Base-by-base conservation (phyloP, 306 rosid genomes). In the Calophaca sinica region DNA sequence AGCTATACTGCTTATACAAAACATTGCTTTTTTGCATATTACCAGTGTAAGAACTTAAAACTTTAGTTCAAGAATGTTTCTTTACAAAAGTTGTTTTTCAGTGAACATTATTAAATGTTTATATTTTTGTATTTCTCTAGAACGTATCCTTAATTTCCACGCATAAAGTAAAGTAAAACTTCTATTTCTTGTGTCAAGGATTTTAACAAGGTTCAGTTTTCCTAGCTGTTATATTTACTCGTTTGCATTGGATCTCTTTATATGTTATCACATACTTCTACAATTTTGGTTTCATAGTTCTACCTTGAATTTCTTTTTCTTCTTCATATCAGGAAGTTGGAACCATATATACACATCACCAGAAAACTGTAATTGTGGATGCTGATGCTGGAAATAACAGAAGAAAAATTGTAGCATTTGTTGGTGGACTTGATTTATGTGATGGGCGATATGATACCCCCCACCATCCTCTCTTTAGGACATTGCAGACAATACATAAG, bases 391-490 rank as follows among this genome's bases (percentile, higher is more conserved):
- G 96, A 54, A 66, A 74, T 78, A 82, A 79, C 72, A 81, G 82
- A 84, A 89, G 97, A 85, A 94, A 92, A 81, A 87, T 94, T 69
- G 50, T 90, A 70, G 96, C 99, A 72, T 94, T 94, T 86, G 97
- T 94, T 54, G 99, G 99, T 61, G 99, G 99, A 79, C 96, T 94
- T 55, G 99, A 94, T 86, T 84, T 94, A 73, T 94, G 99, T 78
- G 97, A 94, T 5, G 99, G 99, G 32, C 90, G 99, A 74, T 94
- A 94, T 76, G 99, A 94, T 85, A 84, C 87, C 65, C 99, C 97
- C 45, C 32, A 79, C 28, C 99, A 94, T 78, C 83, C 91, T 79
- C 15, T 92, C 51, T 87, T 92, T 69, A 85, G 89, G 83, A 84
- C 99, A 9, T 87, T 94, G 59, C 82, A 89, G 70, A 90, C 99